These are phyloP conservation scores for Tritrichomonas foetus DNA, from an alignment of 208 protist genomes.

Conservation along the genomic window DNA sequence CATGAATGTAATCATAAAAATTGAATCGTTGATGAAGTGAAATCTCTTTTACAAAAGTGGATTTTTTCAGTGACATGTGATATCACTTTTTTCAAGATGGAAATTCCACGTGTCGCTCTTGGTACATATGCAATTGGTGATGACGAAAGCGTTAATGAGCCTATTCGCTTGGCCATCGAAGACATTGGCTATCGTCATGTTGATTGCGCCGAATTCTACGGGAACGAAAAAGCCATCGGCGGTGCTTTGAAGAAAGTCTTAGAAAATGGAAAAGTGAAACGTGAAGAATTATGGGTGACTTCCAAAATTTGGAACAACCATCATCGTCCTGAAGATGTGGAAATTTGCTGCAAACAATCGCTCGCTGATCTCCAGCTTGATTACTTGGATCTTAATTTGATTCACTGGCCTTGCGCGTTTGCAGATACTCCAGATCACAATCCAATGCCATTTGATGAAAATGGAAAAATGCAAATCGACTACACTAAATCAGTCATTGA, in stretches of 20 bases:
- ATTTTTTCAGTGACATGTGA: too few relatives aligned
- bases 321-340: not conserved
- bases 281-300: not conserved
- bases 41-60: too few relatives aligned
- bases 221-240: not conserved
- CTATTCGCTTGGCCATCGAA: not conserved
- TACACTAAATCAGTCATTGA: not conserved
- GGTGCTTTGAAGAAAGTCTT: not conserved
- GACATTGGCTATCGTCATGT: not conserved
- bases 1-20: conserved; percentile 50
- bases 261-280: not conserved
- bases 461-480: not conserved
- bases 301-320: conserved; percentile 16
- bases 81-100: too few relatives aligned
- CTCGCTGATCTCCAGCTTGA: not conserved
- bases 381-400: not conserved
- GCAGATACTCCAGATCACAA: not conserved
- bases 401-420: not conserved
- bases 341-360: not conserved
- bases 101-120: not conserved
- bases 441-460: not conserved
- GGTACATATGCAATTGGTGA: not conserved
- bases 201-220: not conserved
- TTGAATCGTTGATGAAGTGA: conserved; percentile 39
- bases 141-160: not conserved